Base-by-base conservation (phyloP, 192 early-diverging fungal genomes). In the Rhizophagus prolifer region DNA sequence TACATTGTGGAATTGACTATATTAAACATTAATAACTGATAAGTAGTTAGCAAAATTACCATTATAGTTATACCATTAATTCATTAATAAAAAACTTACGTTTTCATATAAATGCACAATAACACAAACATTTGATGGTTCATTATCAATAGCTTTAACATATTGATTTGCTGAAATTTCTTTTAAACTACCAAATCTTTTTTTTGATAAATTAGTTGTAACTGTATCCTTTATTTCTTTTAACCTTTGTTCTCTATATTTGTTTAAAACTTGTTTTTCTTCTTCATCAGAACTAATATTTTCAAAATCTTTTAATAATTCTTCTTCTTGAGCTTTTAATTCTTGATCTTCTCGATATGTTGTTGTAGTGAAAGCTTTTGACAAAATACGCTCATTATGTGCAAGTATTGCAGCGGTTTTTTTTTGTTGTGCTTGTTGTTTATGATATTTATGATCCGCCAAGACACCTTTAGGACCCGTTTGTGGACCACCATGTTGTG, bases 401-500 rank as follows among this genome's bases (percentile, higher is more conserved):
- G 81, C 79, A 44, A 77, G 50, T 6, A 80, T 78, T 1, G 70
- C 50, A 6, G 81, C 77, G 2, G 71, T 28, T 7, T 82, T 63
- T n/a, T 73, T 73, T 74, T 81, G 81, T 19, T 73, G 58, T 59
- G 80, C 68, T 41, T 81, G 71, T 31, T 81, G 78, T 12, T 84
- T 72, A 65, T 89, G 82, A 70, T 85, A 82, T 23, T 74, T 83
- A 41, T 86, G 84, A 74, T 89, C 88, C 7, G 86, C 85, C 28
- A 86, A 79, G 2, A 89, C 86, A 58, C 86, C 88, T 72, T 89
- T 89, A 58, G 88, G 88, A 5, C 88, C 88, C 7, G 88, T 88
- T 63, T 75, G 74, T 38, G 21, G 60, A 21, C 74, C 74, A 47
- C 74, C 74, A 75, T 75, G 74, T 64, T 41, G 30, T 30, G 38